Evolutionary conservation across 768 basidiomycete genomes (phyloP).

Genomic region (Boletales sp.): DNA sequence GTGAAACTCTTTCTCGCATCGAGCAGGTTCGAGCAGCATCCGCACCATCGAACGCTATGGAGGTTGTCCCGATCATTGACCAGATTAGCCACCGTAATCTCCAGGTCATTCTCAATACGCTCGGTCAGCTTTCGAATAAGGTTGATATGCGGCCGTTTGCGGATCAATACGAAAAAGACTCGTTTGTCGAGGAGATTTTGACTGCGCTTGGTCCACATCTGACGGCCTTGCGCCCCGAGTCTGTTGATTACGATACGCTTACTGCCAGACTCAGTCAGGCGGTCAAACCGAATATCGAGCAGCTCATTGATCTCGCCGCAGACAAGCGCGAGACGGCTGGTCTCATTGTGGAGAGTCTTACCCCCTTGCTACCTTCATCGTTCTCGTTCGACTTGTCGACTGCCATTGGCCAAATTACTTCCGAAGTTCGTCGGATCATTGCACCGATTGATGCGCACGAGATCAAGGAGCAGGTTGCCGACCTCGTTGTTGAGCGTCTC

Average conservation of each 20-base stretch:
- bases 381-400: constrained; percentile 49
- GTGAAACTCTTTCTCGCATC: constrained; percentile 44
- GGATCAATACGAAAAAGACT: constrained; percentile 49
- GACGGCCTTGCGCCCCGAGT: constrained; percentile 56
- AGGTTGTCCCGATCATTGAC: constrained; percentile 49
- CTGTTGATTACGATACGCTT: constrained; percentile 74
- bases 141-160: constrained; percentile 32
- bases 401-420: constrained; percentile 55
- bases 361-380: constrained; percentile 57
- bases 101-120: constrained; percentile 56
- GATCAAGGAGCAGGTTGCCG: constrained; percentile 87
- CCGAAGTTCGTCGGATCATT: constrained; percentile 68
- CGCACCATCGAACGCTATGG: constrained; percentile 19
- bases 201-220: constrained; percentile 57
- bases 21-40: constrained; percentile 24
- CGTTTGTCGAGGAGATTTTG: constrained; percentile 59
- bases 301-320: constrained; percentile 84
- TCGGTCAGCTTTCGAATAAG: constrained; percentile 43
- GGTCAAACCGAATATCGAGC: constrained; percentile 85
- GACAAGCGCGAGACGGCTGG: constrained; percentile 86
- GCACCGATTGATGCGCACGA: constrained; percentile 80
- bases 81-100: constrained; percentile 55
- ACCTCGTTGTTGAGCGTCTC: constrained; percentile 81
- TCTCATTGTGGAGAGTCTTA: constrained; percentile 70
- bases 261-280: constrained; percentile 76